phyloP scores from a whole-genome alignment of 2,329 filamentous ascomycete species.

The Pseudohalonectria lignicola region DNA sequence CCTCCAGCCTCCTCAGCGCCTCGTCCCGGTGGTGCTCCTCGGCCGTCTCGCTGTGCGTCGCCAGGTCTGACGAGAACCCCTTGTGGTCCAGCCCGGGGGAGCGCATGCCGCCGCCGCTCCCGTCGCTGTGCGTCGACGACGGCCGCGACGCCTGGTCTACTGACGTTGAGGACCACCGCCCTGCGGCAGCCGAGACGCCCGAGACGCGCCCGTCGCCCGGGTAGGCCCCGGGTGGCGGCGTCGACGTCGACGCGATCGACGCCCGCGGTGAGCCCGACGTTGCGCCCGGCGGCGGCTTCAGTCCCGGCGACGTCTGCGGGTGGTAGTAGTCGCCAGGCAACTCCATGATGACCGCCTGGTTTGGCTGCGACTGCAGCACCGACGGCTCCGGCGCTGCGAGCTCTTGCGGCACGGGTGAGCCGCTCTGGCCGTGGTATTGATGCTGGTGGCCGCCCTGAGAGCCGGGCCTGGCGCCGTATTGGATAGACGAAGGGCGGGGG shows the following conservation, averaged over 20 bases:
- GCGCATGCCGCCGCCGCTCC: constrained; percentile 17
- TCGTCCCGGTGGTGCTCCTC: constrained; percentile 28
- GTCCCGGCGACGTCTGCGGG: constrained; percentile 15
- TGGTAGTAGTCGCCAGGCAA: constrained; percentile 38
- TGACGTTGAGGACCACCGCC: constrained; percentile 25
- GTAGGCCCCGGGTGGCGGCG: constrained; percentile 16
- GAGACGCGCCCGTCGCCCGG: constrained; percentile 11
- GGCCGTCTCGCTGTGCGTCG: constrained; percentile 33
- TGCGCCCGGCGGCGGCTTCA: constrained; percentile 14
- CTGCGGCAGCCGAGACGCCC: not conserved
- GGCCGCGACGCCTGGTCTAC: constrained; percentile 17
- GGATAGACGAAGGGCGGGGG: constrained; percentile 24
- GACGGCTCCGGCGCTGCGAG: constrained; percentile 15
- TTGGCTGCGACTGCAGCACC: constrained; percentile 9
- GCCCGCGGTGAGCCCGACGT: constrained; percentile 12
- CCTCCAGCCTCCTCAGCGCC: constrained; percentile 14
- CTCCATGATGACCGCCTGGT: constrained; percentile 30
- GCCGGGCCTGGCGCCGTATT: constrained; percentile 16
- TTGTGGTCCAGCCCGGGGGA: constrained; percentile 30
- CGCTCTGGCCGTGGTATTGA: constrained; percentile 3
- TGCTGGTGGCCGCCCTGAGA: constrained; percentile 12
- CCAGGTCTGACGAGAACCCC: constrained; percentile 28
- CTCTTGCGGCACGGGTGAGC: constrained; percentile 1
- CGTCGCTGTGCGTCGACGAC: constrained; percentile 17
- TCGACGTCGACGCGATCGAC: constrained; percentile 4